Percentiles rank a stretch among this genome's conserved stretches.
Evolutionary conservation across 2,329 filamentous ascomycete genomes (phyloP).

Genomic region (Aspergillus tanneri): DNA sequence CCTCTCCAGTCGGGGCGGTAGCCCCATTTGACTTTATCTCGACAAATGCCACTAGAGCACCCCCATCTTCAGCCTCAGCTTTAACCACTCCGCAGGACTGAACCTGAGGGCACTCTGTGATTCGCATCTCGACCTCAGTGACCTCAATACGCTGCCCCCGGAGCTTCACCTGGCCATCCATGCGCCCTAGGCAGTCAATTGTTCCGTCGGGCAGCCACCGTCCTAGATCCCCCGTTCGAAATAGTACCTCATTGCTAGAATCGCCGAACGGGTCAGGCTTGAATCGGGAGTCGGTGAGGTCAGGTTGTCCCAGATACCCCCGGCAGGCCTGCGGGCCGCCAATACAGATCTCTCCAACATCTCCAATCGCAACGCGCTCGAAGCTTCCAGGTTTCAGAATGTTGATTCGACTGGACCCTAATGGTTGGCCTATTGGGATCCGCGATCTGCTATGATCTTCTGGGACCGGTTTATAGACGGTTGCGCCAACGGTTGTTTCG

Average conservation of each 20-base stretch:
- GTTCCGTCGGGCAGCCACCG: neutral
- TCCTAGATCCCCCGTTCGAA: constrained; percentile 4
- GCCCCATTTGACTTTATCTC: neutral
- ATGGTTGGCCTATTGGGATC: neutral
- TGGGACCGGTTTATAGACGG: neutral
- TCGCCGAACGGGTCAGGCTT: no score
- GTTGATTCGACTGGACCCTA: neutral
- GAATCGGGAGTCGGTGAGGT: neutral
- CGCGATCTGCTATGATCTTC: neutral
- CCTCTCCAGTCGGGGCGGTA: neutral
- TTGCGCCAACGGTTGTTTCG: constrained; percentile 2
- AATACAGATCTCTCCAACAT: constrained; percentile 3
- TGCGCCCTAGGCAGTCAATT: constrained; percentile 4
- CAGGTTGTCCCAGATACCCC: constrained; percentile 1
- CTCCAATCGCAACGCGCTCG: neutral
- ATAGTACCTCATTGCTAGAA: no score
- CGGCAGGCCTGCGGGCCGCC: neutral
- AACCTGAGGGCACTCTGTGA: neutral
- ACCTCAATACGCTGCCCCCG: constrained; percentile 7
- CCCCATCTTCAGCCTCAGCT: neutral
- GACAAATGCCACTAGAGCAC: neutral
- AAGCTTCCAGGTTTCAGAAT: neutral
- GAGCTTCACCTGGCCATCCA: constrained; percentile 7
- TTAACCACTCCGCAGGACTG: neutral
- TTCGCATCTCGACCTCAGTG: constrained; percentile 3